A percentile compares a stretch with the other conserved stretches of the same genome.
phyloP scores from a whole-genome alignment of 352 stramenopile species.

The Globisporangium uncinulatum region DNA sequence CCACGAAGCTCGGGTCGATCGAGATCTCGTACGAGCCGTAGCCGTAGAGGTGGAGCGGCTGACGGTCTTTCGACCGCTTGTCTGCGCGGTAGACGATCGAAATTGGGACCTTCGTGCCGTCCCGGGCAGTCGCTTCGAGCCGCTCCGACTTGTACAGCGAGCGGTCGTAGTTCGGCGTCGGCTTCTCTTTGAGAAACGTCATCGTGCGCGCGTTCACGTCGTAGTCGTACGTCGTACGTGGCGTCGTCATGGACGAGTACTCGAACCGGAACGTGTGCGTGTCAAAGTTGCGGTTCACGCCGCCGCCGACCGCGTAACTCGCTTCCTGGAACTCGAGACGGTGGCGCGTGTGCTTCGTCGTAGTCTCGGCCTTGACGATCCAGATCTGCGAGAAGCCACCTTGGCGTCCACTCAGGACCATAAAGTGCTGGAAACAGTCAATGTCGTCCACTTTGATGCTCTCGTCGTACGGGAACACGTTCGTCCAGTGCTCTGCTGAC shows the following conservation, averaged over 20 bases:
- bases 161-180: constrained; percentile 92
- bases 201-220: constrained; percentile 57
- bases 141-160: constrained; percentile 90
- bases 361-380: constrained; percentile 65
- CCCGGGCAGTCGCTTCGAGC: constrained; percentile 76
- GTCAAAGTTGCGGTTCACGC: constrained; percentile 86
- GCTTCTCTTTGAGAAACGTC: constrained; percentile 89
- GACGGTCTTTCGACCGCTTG: constrained; percentile 40
- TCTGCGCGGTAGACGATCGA: constrained; percentile 79
- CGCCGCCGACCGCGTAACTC: constrained; percentile 83
- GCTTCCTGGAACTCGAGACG: constrained; percentile 87
- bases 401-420: constrained; percentile 85
- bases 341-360: constrained; percentile 36
- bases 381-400: constrained; percentile 79
- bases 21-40: constrained; percentile 96
- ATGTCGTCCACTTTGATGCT: constrained; percentile 84
- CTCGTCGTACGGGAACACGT: constrained; percentile 82
- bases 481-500: constrained; percentile 70
- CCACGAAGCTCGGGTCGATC: constrained; percentile 91
- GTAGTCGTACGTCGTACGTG: constrained; percentile 84
- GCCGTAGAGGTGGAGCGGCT: constrained; percentile 90
- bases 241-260: constrained; percentile 94
- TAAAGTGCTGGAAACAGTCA: constrained; percentile 83
- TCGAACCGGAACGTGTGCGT: constrained; percentile 84
- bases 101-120: constrained; percentile 85